phyloP scores from a whole-genome alignment of 2,329 filamentous ascomycete species.

The Sphaerulina musiva region DNA sequence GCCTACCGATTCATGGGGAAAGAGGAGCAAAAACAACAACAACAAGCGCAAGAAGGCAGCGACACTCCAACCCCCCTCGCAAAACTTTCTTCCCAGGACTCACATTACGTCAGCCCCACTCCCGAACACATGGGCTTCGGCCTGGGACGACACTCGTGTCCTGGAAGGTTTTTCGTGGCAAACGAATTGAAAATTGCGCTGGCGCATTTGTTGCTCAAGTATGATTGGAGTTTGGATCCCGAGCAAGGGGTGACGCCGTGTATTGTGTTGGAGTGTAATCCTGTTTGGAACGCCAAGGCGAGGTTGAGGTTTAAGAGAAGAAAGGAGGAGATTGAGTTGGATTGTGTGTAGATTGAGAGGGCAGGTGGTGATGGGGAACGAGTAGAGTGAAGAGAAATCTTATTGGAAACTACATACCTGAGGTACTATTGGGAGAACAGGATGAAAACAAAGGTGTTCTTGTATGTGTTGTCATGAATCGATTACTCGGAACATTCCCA shows the following conservation, averaged over 20 bases:
- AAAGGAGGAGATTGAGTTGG: constrained; percentile 6
- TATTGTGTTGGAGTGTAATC: neutral
- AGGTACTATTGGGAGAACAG: too few species aligned
- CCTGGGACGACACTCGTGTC: constrained; percentile 30
- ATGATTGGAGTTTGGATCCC: constrained; percentile 27
- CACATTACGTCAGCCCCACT: constrained; percentile 10
- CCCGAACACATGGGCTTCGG: constrained; percentile 26
- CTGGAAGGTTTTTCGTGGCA: constrained; percentile 19
- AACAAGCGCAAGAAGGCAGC: too few species aligned
- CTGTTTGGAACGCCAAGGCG: neutral
- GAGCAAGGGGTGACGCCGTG: neutral
- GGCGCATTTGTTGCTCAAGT: constrained; percentile 30
- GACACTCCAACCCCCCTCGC: too few species aligned
- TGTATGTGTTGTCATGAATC: too few species aligned
- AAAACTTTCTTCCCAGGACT: neutral
- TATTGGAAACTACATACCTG: too few species aligned
- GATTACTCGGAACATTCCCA: too few species aligned
- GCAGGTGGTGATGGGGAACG: too few species aligned
- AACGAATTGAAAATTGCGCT: constrained; percentile 32
- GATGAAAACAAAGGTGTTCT: too few species aligned
- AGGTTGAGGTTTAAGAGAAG: constrained; percentile 3
- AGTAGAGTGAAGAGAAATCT: too few species aligned
- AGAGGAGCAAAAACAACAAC: constrained; percentile 1
- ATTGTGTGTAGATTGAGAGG: neutral
- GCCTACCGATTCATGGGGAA: constrained; percentile 18